A percentile compares a stretch with the other conserved stretches of the same genome.
phyloP scores from a whole-genome alignment of 768 basidiomycete genomes.

The Russula sp. region DNA sequence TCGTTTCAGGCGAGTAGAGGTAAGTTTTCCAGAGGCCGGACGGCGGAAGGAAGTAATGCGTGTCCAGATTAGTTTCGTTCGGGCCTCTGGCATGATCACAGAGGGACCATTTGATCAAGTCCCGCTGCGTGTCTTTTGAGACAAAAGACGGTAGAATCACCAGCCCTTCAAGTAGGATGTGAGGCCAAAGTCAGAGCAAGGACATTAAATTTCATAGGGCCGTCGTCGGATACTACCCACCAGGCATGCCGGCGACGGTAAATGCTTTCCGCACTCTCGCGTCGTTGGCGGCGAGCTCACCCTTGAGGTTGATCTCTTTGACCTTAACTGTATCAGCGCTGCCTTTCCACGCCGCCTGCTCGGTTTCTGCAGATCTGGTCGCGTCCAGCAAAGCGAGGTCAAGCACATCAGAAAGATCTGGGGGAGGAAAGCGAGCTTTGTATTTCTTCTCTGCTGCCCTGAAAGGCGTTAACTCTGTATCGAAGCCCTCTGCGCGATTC shows the following conservation, averaged over 20 bases:
- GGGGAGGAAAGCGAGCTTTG: conserved; percentile 75
- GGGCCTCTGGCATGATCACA: conserved; percentile 67
- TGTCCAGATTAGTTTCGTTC: conserved; percentile 86
- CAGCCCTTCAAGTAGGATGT: conserved; percentile 51
- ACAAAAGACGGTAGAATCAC: conserved; percentile 78
- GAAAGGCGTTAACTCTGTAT: conserved; percentile 67
- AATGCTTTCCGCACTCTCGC: conserved; percentile 34
- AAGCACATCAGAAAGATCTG: conserved; percentile 61
- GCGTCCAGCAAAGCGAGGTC: conserved; percentile 53
- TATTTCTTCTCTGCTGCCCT: conserved; percentile 73
- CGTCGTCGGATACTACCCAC: neutral
- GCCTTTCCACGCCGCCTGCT: conserved; percentile 45
- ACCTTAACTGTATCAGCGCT: conserved; percentile 34
- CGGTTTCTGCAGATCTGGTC: conserved; percentile 37
- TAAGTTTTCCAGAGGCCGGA: conserved; percentile 74
- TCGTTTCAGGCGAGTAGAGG: conserved; percentile 34
- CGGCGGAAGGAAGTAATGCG: conserved; percentile 72
- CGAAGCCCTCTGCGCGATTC: conserved; percentile 41
- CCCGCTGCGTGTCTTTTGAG: conserved; percentile 53
- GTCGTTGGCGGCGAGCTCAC: neutral
- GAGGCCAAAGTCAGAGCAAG: conserved; percentile 6
- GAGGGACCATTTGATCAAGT: conserved; percentile 69
- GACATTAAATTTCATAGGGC: no score
- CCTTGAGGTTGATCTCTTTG: conserved; percentile 30
- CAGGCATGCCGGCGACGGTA: conserved; percentile 50